Percentiles rank a stretch among this genome's conserved stretches.
phyloP scores from a whole-genome alignment of 805 yeast species.

The Saccharomycopsis fodiens region DNA sequence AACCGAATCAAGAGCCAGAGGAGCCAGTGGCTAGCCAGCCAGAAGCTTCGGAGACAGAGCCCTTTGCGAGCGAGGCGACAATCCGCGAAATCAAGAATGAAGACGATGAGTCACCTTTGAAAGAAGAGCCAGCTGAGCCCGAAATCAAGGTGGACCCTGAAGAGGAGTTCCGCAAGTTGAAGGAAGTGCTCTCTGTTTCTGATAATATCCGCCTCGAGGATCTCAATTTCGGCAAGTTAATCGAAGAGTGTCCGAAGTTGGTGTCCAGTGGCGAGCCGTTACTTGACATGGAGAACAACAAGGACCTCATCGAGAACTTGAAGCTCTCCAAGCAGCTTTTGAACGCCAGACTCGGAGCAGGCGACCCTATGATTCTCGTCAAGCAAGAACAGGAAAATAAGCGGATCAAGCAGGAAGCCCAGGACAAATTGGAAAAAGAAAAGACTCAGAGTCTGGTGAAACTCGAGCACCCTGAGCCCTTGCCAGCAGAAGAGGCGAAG shows the following conservation, averaged over 20 bases:
- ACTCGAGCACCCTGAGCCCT: slow-evolving; percentile 5
- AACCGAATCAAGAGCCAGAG: slow-evolving; percentile 52
- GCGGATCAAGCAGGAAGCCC: slow-evolving; percentile 16
- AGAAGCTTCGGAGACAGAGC: slow-evolving; percentile 7
- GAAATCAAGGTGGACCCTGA: slow-evolving; percentile 23
- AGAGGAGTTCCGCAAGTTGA: slow-evolving; percentile 9
- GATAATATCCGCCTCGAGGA: slow-evolving; percentile 25
- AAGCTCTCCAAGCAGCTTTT: slow-evolving; percentile 43
- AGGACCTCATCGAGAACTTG: slow-evolving; percentile 36
- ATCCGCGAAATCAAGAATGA: slow-evolving; percentile 18
- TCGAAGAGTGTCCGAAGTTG: slow-evolving; percentile 37
- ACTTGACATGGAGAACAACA: slow-evolving; percentile 26
- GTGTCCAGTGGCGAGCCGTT: slow-evolving; percentile 57
- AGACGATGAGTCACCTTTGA: slow-evolving; percentile 21
- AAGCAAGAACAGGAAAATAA: slow-evolving; percentile 17
- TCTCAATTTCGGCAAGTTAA: slow-evolving; percentile 30
- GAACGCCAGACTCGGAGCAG: slow-evolving; percentile 35
- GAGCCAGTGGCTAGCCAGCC: slow-evolving; percentile 25
- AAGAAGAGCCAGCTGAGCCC: slow-evolving; percentile 24
- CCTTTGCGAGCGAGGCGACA: slow-evolving; percentile 2
- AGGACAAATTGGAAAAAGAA: slow-evolving; percentile 21
- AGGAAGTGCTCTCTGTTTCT: slow-evolving; percentile 21
- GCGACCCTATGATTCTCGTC: slow-evolving; percentile 23
- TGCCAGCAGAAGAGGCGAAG: slow-evolving; percentile 21
- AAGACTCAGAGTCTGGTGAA: slow-evolving; percentile 11